Evolutionary conservation across 2,329 filamentous ascomycete species (phyloP).

Genomic region (Meredithiella fracta): DNA sequence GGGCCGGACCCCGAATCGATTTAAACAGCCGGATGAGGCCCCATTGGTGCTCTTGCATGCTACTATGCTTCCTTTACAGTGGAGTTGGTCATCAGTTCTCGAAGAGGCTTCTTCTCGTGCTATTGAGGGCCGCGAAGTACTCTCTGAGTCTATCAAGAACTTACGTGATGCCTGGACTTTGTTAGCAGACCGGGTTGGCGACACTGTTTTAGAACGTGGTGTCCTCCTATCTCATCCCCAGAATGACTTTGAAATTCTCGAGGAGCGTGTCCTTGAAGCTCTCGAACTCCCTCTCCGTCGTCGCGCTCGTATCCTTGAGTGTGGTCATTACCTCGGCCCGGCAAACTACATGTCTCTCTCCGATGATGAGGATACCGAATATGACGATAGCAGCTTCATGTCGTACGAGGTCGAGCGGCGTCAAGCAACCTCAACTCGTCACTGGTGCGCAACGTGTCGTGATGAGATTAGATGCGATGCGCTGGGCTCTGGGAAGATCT

Average conservation of each 20-base stretch:
- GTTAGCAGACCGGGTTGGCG: conserved; percentile 52
- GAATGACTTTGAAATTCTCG: conserved; percentile 63
- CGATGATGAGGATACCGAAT: conserved; percentile 26
- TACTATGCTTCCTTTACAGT: conserved; percentile 54
- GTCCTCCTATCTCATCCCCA: conserved; percentile 63
- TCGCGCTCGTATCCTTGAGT: conserved; percentile 54
- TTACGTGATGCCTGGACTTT: conserved; percentile 49
- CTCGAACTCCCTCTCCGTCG: conserved; percentile 49
- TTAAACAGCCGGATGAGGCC: conserved; percentile 42
- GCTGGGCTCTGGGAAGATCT: conserved; percentile 40
- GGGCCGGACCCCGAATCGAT: conserved; percentile 38
- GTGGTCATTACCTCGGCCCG: conserved; percentile 57
- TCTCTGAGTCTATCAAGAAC: conserved; percentile 29
- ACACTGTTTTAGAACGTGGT: conserved; percentile 57
- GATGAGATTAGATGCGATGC: conserved; percentile 38
- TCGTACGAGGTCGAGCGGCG: conserved; percentile 14
- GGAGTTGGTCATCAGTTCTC: conserved; percentile 44
- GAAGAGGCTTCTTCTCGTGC: conserved; percentile 20
- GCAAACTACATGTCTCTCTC: conserved; percentile 31
- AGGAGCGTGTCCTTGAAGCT: conserved; percentile 60
- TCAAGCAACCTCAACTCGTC: conserved; percentile 17
- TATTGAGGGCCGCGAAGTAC: conserved; percentile 18
- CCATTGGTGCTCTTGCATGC: conserved; percentile 66
- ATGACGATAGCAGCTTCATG: conserved; percentile 19
- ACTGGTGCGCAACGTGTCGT: conserved; percentile 42